Conservation (phyloP, 2,329 filamentous ascomycete species). For the Fusarium tricinctum region DNA sequence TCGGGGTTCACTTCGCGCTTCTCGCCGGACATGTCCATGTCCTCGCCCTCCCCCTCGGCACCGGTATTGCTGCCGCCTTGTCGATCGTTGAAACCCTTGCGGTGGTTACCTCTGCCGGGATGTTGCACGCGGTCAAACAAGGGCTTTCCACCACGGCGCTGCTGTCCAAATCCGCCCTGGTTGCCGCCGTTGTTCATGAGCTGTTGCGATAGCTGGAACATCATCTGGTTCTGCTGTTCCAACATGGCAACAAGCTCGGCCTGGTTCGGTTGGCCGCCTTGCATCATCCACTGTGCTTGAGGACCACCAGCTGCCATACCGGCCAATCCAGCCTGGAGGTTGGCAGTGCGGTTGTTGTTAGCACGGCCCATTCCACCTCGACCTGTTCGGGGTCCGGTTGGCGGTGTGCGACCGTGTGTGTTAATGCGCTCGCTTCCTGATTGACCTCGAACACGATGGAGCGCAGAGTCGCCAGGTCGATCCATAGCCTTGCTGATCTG, state of each 20-base stretch:
- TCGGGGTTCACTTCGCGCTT: slow-evolving; percentile 70
- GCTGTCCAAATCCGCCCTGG: slow-evolving; percentile 57
- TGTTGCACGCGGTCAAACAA: slow-evolving; percentile 81
- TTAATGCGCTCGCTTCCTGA: slow-evolving; percentile 85
- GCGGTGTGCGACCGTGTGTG: slow-evolving; percentile 77
- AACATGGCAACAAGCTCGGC: slow-evolving; percentile 79
- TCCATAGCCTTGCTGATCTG: slow-evolving; percentile 89
- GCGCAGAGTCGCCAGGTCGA: slow-evolving; percentile 77
- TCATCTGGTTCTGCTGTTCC: slow-evolving; percentile 89
- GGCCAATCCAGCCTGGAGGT: slow-evolving; percentile 65
- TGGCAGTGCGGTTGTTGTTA: slow-evolving; percentile 64
- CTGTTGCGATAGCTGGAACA: slow-evolving; percentile 79
- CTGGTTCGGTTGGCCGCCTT: slow-evolving; percentile 63
- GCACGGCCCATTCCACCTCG: slow-evolving; percentile 64
- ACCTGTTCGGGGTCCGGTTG: slow-evolving; percentile 77
- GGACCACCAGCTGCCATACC: slow-evolving; percentile 58
- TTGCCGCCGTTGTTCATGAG: slow-evolving; percentile 67
- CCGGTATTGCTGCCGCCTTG: slow-evolving; percentile 55
- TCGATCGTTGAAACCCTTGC: slow-evolving; percentile 61
- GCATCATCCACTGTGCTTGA: slow-evolving; percentile 64
- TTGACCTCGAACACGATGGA: slow-evolving; percentile 83
- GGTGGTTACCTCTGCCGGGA: slow-evolving; percentile 64
- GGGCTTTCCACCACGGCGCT: slow-evolving; percentile 67
- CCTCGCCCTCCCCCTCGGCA: slow-evolving; percentile 65
- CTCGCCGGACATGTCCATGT: slow-evolving; percentile 72